Conservation (phyloP, 495 filamentous ascomycete species). For the Hypoxylon cercidicola region DNA sequence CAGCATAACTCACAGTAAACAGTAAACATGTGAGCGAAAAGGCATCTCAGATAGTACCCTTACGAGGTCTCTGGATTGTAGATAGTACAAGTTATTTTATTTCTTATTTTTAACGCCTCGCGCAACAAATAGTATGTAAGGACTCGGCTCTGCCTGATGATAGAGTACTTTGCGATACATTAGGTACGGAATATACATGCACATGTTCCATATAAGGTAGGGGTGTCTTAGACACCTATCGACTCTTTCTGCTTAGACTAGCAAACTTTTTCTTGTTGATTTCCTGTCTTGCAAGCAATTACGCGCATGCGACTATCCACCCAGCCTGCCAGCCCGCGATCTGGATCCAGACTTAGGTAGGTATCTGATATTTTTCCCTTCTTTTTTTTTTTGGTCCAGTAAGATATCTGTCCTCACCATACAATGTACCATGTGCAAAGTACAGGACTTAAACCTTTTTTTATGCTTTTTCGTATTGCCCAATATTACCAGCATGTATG, state of each 20-base stretch:
- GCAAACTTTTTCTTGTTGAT: constrained; percentile 40
- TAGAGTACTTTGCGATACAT: constrained; percentile 9
- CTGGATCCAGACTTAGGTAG: constrained; percentile 12
- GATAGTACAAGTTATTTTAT: too few relatives aligned
- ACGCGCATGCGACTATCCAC: constrained; percentile 37
- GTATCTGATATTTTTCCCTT: neutral
- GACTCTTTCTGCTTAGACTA: constrained; percentile 19
- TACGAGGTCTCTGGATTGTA: too few relatives aligned
- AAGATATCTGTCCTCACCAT: constrained; percentile 7
- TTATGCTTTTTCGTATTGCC: too few relatives aligned
- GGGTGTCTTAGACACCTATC: constrained; percentile 15
- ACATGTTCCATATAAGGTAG: neutral
- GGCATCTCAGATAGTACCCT: too few relatives aligned
- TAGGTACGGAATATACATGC: too few relatives aligned
- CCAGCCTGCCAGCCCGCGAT: constrained; percentile 11
- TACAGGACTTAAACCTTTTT: too few relatives aligned
- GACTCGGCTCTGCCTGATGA: too few relatives aligned
- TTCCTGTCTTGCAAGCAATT: constrained; percentile 29
- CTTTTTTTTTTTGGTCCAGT: constrained; percentile 2
- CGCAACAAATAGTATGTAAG: too few relatives aligned
- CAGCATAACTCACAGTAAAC: neutral
- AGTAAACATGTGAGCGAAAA: neutral
- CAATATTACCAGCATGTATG: too few relatives aligned
- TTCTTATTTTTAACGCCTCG: too few relatives aligned
- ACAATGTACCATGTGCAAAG: too few relatives aligned